A percentile compares a stretch with the other conserved stretches of the same genome.
These are phyloP conservation scores for Daldinia caldariorum DNA, from an alignment of 495 filamentous ascomycete species.

Conservation along the genomic window DNA sequence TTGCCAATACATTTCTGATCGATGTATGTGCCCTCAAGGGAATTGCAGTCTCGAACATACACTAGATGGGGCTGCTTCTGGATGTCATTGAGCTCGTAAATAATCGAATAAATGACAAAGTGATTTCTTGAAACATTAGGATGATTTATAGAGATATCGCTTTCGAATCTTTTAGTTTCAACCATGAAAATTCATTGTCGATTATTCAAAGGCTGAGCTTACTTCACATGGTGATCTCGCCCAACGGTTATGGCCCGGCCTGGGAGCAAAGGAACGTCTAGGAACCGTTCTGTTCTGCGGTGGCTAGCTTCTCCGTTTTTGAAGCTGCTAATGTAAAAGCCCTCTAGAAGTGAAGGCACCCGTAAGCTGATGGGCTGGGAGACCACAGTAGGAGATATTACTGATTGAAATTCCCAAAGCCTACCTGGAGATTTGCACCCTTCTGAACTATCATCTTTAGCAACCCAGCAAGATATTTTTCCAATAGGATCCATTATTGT, in stretches of 20 bases:
- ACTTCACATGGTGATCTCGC: constrained; percentile 48
- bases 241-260: constrained; percentile 44
- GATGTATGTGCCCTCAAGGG: constrained; percentile 65
- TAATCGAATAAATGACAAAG: constrained; percentile 68
- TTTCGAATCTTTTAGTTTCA: constrained; percentile 35
- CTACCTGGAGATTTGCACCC: constrained; percentile 34
- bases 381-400: not conserved
- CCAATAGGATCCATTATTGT: constrained; percentile 34
- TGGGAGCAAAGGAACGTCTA: constrained; percentile 24
- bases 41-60: constrained; percentile 68
- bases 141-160: constrained; percentile 56
- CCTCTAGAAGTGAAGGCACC: not conserved
- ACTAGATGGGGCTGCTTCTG: constrained; percentile 58
- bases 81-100: constrained; percentile 58
- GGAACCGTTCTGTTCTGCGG: constrained; percentile 15
- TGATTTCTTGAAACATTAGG: constrained; percentile 65
- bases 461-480: constrained; percentile 40
- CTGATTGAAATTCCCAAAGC: not conserved
- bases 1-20: constrained; percentile 59
- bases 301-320: constrained; percentile 18
- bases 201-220: constrained; percentile 21
- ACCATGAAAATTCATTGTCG: not conserved
- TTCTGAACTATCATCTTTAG: constrained; percentile 1
- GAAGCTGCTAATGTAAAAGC: constrained; percentile 6
- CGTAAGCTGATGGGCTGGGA: constrained; percentile 1